phyloP scores from a whole-genome alignment of 495 filamentous ascomycete genomes.

The Wilcoxina mikolae region DNA sequence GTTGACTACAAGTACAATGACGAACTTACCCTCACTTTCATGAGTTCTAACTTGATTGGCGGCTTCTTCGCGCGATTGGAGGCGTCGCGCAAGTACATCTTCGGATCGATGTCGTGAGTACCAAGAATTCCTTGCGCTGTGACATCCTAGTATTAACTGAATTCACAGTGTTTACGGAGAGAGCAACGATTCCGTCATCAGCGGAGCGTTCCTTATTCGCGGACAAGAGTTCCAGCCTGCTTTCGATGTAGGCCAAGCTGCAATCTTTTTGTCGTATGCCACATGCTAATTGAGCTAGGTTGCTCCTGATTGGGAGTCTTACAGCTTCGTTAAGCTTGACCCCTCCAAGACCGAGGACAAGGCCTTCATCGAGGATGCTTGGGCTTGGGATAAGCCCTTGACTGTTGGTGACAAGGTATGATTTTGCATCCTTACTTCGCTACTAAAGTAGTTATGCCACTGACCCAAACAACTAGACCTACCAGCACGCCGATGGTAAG shows the following conservation, averaged over 20 bases:
- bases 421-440: background rate
- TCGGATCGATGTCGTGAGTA: conserved; percentile 56
- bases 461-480: conserved; percentile 32
- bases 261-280: background rate
- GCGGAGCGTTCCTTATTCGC: conserved; percentile 85
- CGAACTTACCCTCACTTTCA: conserved; percentile 92
- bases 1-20: conserved; percentile 96
- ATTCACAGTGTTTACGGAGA: conserved; percentile 54
- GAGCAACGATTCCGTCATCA: conserved; percentile 73
- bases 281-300: conserved; percentile 7
- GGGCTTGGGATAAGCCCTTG: conserved; percentile 77
- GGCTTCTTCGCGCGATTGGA: conserved; percentile 97
- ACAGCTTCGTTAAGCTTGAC: conserved; percentile 91
- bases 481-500: conserved; percentile 70
- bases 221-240: conserved; percentile 74
- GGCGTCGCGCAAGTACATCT: conserved; percentile 95
- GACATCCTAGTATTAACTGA: background rate
- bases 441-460: conserved; percentile 6
- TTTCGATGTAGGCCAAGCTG: conserved; percentile 55
- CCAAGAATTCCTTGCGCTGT: background rate
- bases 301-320: conserved; percentile 92
- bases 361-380: conserved; percentile 71
- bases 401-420: conserved; percentile 61
- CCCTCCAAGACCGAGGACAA: conserved; percentile 64
- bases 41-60: conserved; percentile 93